Conservation (phyloP, 1,284 basidiomycete genomes). For the Volvariella volvacea region DNA sequence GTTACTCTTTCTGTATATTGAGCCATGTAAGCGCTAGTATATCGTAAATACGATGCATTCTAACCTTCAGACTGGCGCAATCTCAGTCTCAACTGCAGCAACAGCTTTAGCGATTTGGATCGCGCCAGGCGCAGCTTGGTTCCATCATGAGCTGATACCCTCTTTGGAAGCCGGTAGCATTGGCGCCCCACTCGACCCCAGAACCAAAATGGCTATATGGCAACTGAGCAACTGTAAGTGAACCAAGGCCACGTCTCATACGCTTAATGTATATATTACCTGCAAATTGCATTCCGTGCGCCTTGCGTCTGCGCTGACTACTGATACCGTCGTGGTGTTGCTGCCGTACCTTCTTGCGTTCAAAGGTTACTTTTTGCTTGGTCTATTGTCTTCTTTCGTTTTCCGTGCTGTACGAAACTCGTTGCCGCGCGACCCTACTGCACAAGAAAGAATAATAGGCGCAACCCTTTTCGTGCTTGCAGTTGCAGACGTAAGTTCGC, state of each 20-base stretch:
- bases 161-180: conserved; percentile 13
- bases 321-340: too few species aligned
- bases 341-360: too few species aligned
- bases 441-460: conserved; percentile 67
- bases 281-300: background rate
- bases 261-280: background rate
- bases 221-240: conserved; percentile 63
- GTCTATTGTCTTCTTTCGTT: conserved; percentile 60
- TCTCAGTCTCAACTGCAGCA: conserved; percentile 50
- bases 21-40: conserved; percentile 43
- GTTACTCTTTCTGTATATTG: conserved; percentile 60
- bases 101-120: conserved; percentile 56
- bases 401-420: conserved; percentile 66
- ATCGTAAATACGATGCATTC: conserved; percentile 1
- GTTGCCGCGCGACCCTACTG: conserved; percentile 48
- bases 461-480: conserved; percentile 59
- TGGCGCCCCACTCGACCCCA: conserved; percentile 35
- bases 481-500: conserved; percentile 61
- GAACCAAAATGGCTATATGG: conserved; percentile 62
- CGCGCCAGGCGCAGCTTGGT: conserved; percentile 63
- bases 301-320: background rate
- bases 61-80: background rate
- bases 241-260: background rate
- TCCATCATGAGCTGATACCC: conserved; percentile 64
- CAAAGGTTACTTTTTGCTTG: conserved; percentile 63